phyloP scores from a whole-genome alignment of 176 grass and related monocot genomes.

The Musa troglodytarum region DNA sequence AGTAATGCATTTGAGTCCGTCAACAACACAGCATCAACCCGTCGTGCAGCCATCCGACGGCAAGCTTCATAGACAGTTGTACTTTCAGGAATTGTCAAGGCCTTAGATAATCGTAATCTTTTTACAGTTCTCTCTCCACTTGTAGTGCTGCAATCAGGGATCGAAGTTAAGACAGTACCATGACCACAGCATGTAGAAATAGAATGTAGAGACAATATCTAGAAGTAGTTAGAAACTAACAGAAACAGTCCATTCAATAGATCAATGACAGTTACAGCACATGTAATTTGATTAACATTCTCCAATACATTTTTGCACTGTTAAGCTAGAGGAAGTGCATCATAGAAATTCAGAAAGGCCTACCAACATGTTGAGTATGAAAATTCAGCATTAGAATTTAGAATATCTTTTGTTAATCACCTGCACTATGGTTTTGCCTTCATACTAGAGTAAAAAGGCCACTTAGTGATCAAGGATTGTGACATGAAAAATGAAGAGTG shows the following conservation, averaged over 20 bases:
- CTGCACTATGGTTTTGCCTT: not conserved
- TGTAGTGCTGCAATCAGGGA: constrained; percentile 3
- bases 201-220: no score
- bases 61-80: constrained; percentile 73
- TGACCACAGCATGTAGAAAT: not conserved
- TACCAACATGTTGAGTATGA: no score
- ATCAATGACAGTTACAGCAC: no score
- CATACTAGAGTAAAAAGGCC: not conserved
- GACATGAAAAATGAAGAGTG: not conserved
- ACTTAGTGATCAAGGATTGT: not conserved
- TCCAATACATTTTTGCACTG: no score
- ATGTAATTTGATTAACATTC: no score
- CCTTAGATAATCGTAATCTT: constrained; percentile 80
- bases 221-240: no score
- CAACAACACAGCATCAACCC: constrained; percentile 76
- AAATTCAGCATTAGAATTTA: no score
- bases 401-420: not conserved
- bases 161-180: not conserved
- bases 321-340: not conserved
- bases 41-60: constrained; percentile 66
- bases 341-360: no score
- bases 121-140: constrained; percentile 82
- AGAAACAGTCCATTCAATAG: no score
- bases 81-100: constrained; percentile 83
- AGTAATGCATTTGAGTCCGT: constrained; percentile 88